Percentiles rank a stretch among this genome's conserved stretches.
Conservation (phyloP, 225 moss, liverwort and hornwort genomes). For the Physcomitrium patens region DNA sequence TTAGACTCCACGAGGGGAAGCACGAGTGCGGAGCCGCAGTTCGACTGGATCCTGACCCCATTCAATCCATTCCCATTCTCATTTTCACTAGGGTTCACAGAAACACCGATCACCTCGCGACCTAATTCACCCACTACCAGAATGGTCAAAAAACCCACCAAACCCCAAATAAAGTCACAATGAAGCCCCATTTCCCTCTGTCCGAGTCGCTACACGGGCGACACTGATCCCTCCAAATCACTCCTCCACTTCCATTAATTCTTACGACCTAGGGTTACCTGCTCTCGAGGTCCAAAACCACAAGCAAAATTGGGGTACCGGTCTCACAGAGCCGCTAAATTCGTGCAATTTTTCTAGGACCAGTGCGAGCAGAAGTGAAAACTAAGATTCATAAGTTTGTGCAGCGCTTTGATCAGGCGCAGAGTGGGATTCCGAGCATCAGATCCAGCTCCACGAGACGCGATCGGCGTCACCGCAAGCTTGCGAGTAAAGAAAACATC, state of each 20-base stretch:
- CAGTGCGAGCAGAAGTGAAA: background rate
- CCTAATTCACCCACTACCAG: background rate
- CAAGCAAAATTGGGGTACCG: too few species aligned
- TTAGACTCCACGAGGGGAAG: conserved; percentile 38
- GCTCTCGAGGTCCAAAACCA: background rate
- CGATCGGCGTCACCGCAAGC: background rate
- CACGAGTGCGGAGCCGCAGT: conserved; percentile 47
- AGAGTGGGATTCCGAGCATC: background rate
- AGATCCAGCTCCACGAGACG: background rate
- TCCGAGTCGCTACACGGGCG: background rate
- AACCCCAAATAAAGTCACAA: background rate
- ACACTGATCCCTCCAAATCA: background rate
- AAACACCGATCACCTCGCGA: background rate
- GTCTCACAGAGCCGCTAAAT: background rate
- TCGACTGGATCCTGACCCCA: conserved; percentile 49
- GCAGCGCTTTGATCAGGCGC: background rate
- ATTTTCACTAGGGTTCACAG: conserved; percentile 7
- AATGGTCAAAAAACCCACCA: background rate
- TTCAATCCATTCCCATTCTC: background rate
- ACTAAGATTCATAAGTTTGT: too few species aligned
- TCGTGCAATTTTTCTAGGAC: background rate
- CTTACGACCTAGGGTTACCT: background rate
- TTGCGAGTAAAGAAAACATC: too few species aligned
- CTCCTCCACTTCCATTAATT: background rate
- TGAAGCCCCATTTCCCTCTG: conserved; percentile 28